Base-by-base conservation (phyloP, 106 monocot genomes). In the Dioscorea dumetorum region DNA sequence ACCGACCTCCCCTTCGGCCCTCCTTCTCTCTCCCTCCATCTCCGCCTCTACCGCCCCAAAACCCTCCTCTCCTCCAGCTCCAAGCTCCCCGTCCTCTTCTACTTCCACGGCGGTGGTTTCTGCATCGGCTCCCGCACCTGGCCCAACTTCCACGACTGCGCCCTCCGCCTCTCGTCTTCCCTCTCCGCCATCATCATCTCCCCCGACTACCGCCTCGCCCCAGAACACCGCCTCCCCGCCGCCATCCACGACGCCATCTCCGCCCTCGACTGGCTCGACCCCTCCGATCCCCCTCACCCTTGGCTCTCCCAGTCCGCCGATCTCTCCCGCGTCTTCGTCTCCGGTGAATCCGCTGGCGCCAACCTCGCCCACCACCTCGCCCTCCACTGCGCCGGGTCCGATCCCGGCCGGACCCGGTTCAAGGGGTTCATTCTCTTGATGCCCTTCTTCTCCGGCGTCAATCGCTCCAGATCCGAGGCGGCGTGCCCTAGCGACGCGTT, bases 61-160 rank as follows among this genome's bases (percentile, higher is more conserved):
- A 4, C 17, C 19, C 68, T 12, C 48, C 50, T 48, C 41, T 21
- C 82, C 58, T 24, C 61, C n/a, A n/a, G n/a, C 14, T 34, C 34
- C 62, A 81, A 77, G 22, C 70, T 94, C 58, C 94, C 94, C 4
- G 70, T 90, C 49, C 73, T 94, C 73, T 86, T 73, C 83, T 94
- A 94, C 87, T 90, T 84, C 84, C 94, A 94, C 57, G 94, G 94
- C 50, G 94, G 89, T 24, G 94, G 94, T 12, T 94, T 73, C 81
- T 94, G 93, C 79, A 74, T 94, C 61, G 89, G 93, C 21, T 86
- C 89, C 41, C 83, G 83, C 63, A 78, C 89, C 6, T 94, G 93
- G 89, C 81, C 86, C 66, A 84, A 86, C 77, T 79, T 57, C 70
- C 93, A 89, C 56, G 82, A 85, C 80, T 92, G 78, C 76, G 82